A percentile compares a stretch with the other conserved stretches of the same genome.
Evolutionary conservation across 768 basidiomycete species (phyloP).

Genomic region (Collybia sordida): DNA sequence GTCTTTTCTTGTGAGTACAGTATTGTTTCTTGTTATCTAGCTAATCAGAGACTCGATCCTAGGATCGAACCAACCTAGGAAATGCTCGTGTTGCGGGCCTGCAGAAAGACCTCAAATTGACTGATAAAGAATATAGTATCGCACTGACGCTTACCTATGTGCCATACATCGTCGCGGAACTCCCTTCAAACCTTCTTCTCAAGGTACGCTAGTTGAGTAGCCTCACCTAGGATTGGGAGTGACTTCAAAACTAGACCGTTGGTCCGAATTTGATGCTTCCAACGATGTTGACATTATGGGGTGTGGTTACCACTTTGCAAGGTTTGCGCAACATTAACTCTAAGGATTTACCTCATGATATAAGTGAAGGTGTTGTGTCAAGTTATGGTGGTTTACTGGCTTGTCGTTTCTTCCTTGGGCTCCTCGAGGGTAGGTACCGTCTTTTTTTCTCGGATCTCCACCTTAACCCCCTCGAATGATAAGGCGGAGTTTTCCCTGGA

Average conservation of each 20-base stretch:
- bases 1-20: slow-evolving; percentile 30
- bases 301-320: slow-evolving; percentile 60
- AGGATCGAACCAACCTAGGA: slow-evolving; percentile 56
- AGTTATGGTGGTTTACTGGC: slow-evolving; percentile 43
- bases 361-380: slow-evolving; percentile 41
- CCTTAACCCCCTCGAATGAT: background rate
- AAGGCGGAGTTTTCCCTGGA: slow-evolving; percentile 58
- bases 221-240: background rate
- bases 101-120: slow-evolving; percentile 51
- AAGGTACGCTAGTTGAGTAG: slow-evolving; percentile 32
- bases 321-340: slow-evolving; percentile 28
- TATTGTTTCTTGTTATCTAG: slow-evolving; percentile 25
- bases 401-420: slow-evolving; percentile 50
- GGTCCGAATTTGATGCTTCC: slow-evolving; percentile 31
- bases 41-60: background rate
- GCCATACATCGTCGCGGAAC: slow-evolving; percentile 56
- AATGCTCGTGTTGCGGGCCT: slow-evolving; percentile 63
- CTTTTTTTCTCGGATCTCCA: background rate
- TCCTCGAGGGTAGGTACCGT: slow-evolving; percentile 40
- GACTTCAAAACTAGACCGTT: slow-evolving; percentile 4
- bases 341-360: background rate
- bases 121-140: slow-evolving; percentile 48
- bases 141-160: slow-evolving; percentile 47
- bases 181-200: slow-evolving; percentile 60
- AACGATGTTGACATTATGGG: slow-evolving; percentile 63